Base-by-base conservation (phyloP, 2,329 filamentous ascomycete species). In the Aspergillus cejpii region DNA sequence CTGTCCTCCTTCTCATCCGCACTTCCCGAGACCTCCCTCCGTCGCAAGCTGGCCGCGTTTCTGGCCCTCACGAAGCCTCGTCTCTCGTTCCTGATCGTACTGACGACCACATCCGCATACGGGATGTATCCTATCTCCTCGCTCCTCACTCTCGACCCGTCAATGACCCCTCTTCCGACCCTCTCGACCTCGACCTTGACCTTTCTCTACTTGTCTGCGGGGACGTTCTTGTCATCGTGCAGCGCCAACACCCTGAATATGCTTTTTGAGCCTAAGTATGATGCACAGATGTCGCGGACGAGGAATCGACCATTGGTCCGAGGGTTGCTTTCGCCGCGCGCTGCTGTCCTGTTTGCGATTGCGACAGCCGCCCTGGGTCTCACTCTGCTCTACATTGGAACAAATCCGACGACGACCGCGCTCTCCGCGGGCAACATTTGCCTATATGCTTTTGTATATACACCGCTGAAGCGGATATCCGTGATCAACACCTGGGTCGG, bases 241-340 rank as follows among this genome's bases (percentile, higher is more conserved):
- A 87, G 85, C 47, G 92, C 92, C 34, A 98, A 98, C 64, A 81
- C 92, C 1, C 75, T 97, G 54, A 98, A 98, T 68, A 98, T 98
- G 92, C 81, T 96, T 47, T 89, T 96, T 68, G 92, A 98, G 68
- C 86, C 83, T 7, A 76, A 83, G 48, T 90, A 90, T 61, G 92
- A 98, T 66, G 87, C 89, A 37, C 81, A 85, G 59, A 98, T 98
- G 92, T 83, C 79, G 27, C 81, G 92, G n/a, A 98, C 92, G 2
- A 79, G 87, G 21, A 96, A 96, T 57, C 74, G 92, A 3, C 92
- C 92, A 0, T 74, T 98, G 0, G 92, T 96, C 3, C 80, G 92
- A 38, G 81, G 81, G 6, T 78, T 98, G 1, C 74, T 98, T 31
- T 83, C 81, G 27, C 75, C 76, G 3, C 78, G 81, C 21, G 80